A percentile compares a stretch with the other conserved stretches of the same genome.
phyloP scores from a whole-genome alignment of 257 asterid genomes.

The Nicotiana paniculata region DNA sequence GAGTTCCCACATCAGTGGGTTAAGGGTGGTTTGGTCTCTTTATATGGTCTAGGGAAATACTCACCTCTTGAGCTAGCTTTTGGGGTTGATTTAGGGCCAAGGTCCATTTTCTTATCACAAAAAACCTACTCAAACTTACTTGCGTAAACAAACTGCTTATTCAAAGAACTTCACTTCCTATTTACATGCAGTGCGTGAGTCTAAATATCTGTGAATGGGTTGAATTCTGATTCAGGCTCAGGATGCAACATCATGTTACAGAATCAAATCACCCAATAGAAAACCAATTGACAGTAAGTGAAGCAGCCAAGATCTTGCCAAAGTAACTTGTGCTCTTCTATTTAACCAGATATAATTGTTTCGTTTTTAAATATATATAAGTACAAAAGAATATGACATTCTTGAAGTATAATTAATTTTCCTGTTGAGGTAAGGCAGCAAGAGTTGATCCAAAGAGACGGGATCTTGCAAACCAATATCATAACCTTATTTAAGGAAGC shows the following conservation, averaged over 20 bases:
- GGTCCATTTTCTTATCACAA: no score
- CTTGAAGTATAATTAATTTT: background rate
- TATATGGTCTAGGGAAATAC: no score
- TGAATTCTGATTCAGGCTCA: background rate
- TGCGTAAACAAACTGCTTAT: background rate
- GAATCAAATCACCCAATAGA: background rate
- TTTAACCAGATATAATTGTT: background rate
- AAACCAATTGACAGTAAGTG: background rate
- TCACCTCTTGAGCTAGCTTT: no score
- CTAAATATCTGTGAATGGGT: background rate
- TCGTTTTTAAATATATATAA: background rate
- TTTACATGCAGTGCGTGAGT: background rate
- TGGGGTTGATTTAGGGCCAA: no score
- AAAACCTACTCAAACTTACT: background rate
- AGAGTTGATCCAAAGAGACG: background rate
- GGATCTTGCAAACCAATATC: constrained; percentile 3
- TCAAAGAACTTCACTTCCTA: background rate
- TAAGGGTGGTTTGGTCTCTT: no score
- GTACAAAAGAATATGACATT: background rate
- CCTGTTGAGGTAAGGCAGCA: background rate
- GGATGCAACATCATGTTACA: background rate
- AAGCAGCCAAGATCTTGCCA: background rate
- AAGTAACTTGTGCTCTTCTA: background rate
- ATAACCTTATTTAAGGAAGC: background rate
- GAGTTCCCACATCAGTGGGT: no score